Conservation (phyloP, 306 rosid genomes). For the Dalbergia cochinchinensis region DNA sequence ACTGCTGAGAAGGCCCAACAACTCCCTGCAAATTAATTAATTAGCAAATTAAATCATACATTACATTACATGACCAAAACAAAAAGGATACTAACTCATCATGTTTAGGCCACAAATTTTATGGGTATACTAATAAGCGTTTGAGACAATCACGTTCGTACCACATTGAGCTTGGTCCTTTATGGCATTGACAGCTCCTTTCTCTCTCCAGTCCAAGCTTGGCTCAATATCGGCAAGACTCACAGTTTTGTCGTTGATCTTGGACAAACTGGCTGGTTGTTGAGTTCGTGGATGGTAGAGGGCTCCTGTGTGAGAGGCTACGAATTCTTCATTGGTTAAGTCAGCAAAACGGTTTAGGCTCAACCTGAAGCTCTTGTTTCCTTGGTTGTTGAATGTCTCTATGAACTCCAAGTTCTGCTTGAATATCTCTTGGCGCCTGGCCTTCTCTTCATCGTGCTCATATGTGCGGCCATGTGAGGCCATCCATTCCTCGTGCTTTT, state of each 20-base stretch:
- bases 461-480: not conserved
- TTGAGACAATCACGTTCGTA: not conserved
- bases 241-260: too few relatives aligned
- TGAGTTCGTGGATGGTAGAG: not conserved
- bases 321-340: constrained; percentile 16
- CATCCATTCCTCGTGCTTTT: constrained; percentile 34
- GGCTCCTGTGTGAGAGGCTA: constrained; percentile 7
- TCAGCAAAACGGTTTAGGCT: constrained; percentile 24
- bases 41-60: not conserved
- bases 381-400: not conserved
- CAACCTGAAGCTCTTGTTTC: constrained; percentile 2
- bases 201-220: constrained; percentile 32
- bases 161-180: not conserved
- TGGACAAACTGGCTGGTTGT: not conserved
- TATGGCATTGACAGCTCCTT: not conserved
- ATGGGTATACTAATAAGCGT: too few relatives aligned
- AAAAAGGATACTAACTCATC: too few relatives aligned
- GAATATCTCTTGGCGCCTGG: constrained; percentile 28
- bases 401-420: constrained; percentile 27
- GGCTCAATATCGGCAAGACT: not conserved
- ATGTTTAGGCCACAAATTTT: too few relatives aligned
- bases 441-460: constrained; percentile 12
- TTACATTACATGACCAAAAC: not conserved
- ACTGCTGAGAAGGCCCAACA: not conserved
- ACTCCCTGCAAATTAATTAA: not conserved